A percentile compares a stretch with the other conserved stretches of the same genome.
These are phyloP conservation scores for Paspalum vaginatum DNA, from an alignment of 176 grass and related monocot genomes.

Conservation along the genomic window DNA sequence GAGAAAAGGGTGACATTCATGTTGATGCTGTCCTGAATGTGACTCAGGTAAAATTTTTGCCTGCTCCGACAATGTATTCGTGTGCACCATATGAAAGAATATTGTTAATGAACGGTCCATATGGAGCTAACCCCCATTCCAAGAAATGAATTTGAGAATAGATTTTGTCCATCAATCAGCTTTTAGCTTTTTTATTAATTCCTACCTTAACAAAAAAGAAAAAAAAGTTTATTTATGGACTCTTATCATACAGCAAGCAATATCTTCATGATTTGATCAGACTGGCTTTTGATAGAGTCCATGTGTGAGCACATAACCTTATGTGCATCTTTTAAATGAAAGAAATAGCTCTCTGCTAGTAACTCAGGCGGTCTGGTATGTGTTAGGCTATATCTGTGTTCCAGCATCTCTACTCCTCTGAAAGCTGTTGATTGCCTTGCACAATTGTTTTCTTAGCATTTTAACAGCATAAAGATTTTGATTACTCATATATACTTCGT, in stretches of 20 bases:
- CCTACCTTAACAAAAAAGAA: neutral
- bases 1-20: conserved; percentile 93
- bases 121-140: neutral
- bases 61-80: neutral
- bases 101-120: neutral
- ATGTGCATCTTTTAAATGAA: neutral
- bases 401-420: neutral
- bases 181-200: neutral
- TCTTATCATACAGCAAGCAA: neutral
- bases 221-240: neutral
- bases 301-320: conserved; percentile 9
- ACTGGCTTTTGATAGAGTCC: neutral
- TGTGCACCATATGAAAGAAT: neutral
- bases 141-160: neutral
- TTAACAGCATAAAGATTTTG: neutral
- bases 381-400: neutral
- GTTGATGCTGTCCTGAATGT: conserved; percentile 84
- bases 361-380: neutral
- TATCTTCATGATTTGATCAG: neutral
- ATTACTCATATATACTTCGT: conserved; percentile 11
- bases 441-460: neutral
- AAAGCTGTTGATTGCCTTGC: neutral
- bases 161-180: neutral
- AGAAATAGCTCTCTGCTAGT: neutral
- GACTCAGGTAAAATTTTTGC: conserved; percentile 71